These are phyloP conservation scores for Cladobotryum mycophilum DNA, from an alignment of 2,329 filamentous ascomycete species.

Conservation along the genomic window DNA sequence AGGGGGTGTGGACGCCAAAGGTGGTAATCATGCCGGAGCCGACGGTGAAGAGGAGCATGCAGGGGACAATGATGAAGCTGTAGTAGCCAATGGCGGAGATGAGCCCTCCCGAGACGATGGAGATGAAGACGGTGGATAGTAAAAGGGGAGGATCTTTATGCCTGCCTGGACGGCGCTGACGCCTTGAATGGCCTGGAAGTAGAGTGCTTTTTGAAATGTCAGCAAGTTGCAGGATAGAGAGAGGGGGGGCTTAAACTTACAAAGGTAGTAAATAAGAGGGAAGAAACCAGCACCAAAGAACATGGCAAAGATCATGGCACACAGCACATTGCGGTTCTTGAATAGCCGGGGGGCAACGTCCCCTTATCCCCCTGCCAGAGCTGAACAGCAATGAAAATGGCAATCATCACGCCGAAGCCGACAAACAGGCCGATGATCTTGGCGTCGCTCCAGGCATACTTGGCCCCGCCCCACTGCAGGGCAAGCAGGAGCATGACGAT, in stretches of 20 bases:
- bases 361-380: constrained; percentile 36
- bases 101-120: constrained; percentile 37
- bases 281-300: constrained; percentile 48
- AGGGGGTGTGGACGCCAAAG: constrained; percentile 39
- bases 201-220: constrained; percentile 32
- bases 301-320: constrained; percentile 38
- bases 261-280: constrained; percentile 47
- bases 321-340: constrained; percentile 35
- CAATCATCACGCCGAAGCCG: constrained; percentile 39
- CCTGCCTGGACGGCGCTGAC: constrained; percentile 47
- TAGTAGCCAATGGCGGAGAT: constrained; percentile 40
- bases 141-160: constrained; percentile 50
- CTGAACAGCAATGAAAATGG: constrained; percentile 43
- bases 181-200: constrained; percentile 49
- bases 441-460: constrained; percentile 44
- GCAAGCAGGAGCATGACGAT: constrained; percentile 49
- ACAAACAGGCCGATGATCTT: constrained; percentile 46
- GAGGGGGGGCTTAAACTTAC: constrained; percentile 25
- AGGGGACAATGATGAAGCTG: constrained; percentile 34
- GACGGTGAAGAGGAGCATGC: constrained; percentile 35
- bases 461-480: constrained; percentile 50
- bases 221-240: constrained; percentile 1
- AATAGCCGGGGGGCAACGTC: constrained; percentile 43
- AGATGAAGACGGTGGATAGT: constrained; percentile 43
- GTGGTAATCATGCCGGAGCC: constrained; percentile 51